A percentile compares a stretch with the other conserved stretches of the same genome.
phyloP scores from a whole-genome alignment of 2,329 filamentous ascomycete genomes.

The Xylaria sp. region DNA sequence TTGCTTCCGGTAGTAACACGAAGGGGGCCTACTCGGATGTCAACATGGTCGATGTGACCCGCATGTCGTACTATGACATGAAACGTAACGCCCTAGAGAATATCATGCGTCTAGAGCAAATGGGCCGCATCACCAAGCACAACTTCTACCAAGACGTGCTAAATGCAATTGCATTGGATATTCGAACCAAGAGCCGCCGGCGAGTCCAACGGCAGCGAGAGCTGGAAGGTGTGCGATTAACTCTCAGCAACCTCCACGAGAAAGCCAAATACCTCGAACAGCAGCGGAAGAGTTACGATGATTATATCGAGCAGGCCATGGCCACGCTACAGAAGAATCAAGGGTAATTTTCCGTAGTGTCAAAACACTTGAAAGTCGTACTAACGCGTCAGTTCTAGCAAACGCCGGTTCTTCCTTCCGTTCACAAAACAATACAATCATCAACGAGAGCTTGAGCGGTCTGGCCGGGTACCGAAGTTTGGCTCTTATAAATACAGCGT shows the following conservation, averaged over 20 bases:
- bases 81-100: conserved; percentile 95
- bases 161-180: conserved; percentile 95
- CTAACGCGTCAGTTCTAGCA: neutral
- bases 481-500: conserved; percentile 98
- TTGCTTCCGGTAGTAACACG: conserved; percentile 69
- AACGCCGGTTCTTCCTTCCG: conserved; percentile 68
- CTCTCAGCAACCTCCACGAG: conserved; percentile 75
- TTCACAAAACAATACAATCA: conserved; percentile 99
- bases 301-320: conserved; percentile 99
- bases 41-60: conserved; percentile 86
- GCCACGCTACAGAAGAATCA: conserved; percentile 96
- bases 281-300: conserved; percentile 96
- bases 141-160: conserved; percentile 98
- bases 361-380: neutral
- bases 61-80: conserved; percentile 88
- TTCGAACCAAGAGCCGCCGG: conserved; percentile 93
- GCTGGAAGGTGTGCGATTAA: conserved; percentile 80
- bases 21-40: conserved; percentile 88
- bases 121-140: conserved; percentile 84
- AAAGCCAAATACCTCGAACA: conserved; percentile 93
- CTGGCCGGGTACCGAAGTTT: conserved; percentile 94
- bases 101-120: conserved; percentile 84
- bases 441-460: conserved; percentile 90
- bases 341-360: conserved; percentile 59
- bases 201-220: conserved; percentile 91